A percentile compares a stretch with the other conserved stretches of the same genome.
Evolutionary conservation across 192 early-diverging fungal genomes (phyloP).

Genomic region (Blastocladiella britannica): DNA sequence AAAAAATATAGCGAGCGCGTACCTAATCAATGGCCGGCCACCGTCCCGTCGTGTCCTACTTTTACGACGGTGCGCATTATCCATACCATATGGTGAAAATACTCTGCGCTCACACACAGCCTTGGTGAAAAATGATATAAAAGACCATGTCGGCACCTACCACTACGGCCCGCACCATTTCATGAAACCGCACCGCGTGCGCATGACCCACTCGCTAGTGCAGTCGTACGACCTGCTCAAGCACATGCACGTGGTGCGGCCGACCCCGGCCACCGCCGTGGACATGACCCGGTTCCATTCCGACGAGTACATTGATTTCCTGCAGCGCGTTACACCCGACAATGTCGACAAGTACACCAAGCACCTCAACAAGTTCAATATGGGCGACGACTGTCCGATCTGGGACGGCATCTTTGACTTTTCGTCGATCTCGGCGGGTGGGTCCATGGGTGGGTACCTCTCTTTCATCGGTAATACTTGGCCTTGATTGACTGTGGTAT

Average conservation of each 20-base stretch:
- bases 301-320: slow-evolving; percentile 88
- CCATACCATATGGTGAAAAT: neutral
- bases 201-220: slow-evolving; percentile 84
- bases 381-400: slow-evolving; percentile 94
- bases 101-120: neutral
- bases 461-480: slow-evolving; percentile 1
- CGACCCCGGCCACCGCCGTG: slow-evolving; percentile 59
- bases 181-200: slow-evolving; percentile 82
- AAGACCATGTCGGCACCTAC: slow-evolving; percentile 53
- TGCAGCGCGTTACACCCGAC: slow-evolving; percentile 61
- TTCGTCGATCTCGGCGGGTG: slow-evolving; percentile 76
- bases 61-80: neutral
- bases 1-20: no score
- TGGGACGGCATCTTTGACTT: slow-evolving; percentile 97
- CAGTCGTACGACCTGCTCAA: slow-evolving; percentile 79
- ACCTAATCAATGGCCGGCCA: no score
- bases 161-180: slow-evolving; percentile 54
- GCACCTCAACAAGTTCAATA: slow-evolving; percentile 53
- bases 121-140: neutral
- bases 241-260: slow-evolving; percentile 70
- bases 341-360: slow-evolving; percentile 31
- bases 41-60: neutral
- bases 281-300: slow-evolving; percentile 90
- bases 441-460: slow-evolving; percentile 38
- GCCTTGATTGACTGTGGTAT: neutral